Conservation (phyloP, 2,329 filamentous ascomycete species). For the Fusarium torreyae region DNA sequence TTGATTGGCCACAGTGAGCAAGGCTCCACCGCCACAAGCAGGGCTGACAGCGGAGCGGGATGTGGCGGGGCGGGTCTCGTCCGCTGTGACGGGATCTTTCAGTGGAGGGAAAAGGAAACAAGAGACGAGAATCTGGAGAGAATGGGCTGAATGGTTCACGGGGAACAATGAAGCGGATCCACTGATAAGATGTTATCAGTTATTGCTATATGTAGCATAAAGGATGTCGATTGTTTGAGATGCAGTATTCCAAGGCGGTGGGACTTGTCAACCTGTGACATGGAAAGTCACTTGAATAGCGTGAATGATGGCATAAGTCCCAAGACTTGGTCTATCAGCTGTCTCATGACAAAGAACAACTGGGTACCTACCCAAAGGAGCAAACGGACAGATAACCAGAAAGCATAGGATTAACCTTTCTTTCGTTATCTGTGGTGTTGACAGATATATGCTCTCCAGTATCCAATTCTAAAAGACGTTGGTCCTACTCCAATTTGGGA, state of each 20-base stretch:
- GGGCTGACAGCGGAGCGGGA: constrained; percentile 38
- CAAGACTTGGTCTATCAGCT: constrained; percentile 5
- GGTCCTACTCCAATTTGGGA: constrained; percentile 4
- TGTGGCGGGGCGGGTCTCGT: constrained; percentile 46
- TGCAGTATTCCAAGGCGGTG: constrained; percentile 14
- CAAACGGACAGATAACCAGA: background rate
- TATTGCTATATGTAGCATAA: background rate
- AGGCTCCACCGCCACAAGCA: constrained; percentile 40
- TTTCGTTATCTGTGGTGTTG: constrained; percentile 11
- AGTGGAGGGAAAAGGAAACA: constrained; percentile 3
- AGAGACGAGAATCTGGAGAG: constrained; percentile 26
- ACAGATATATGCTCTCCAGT: background rate
- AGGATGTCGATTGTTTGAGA: background rate
- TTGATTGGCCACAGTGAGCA: constrained; percentile 27
- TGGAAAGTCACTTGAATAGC: constrained; percentile 37
- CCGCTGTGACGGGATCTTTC: constrained; percentile 26
- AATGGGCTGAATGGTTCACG: constrained; percentile 1
- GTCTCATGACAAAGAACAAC: constrained; percentile 30
- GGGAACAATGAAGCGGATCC: constrained; percentile 16
- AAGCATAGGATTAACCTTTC: constrained; percentile 3
- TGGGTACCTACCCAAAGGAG: background rate
- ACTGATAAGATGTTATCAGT: constrained; percentile 30
- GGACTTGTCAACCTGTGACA: constrained; percentile 33
- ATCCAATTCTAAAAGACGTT: constrained; percentile 2
- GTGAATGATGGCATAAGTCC: constrained; percentile 28